Percentiles rank a stretch among this genome's conserved stretches.
phyloP scores from a whole-genome alignment of 2,329 filamentous ascomycete genomes.

The Allantophomopsis cytisporea region DNA sequence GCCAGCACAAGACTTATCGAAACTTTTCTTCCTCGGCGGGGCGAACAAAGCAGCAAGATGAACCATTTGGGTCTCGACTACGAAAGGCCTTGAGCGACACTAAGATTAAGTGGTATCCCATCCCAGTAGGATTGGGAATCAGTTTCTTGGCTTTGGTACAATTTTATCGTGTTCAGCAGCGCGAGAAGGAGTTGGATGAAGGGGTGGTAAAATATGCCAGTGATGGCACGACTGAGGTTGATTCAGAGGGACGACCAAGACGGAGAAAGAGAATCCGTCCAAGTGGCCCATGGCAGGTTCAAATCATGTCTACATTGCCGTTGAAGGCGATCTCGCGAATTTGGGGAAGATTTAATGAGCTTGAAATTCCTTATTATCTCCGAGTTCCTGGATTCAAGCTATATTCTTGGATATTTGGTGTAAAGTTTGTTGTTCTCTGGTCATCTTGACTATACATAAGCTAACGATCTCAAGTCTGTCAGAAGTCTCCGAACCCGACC shows the following conservation, averaged over 20 bases:
- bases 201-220: constrained; percentile 5
- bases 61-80: constrained; percentile 25
- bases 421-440: constrained; percentile 33
- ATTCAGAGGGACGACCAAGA: constrained; percentile 27
- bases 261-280: constrained; percentile 46
- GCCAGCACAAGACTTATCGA: too few relatives aligned
- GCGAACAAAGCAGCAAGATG: constrained; percentile 1
- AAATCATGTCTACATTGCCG: constrained; percentile 62
- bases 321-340: constrained; percentile 58
- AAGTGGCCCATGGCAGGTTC: constrained; percentile 58
- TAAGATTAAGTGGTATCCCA: constrained; percentile 59
- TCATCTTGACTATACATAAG: constrained; percentile 1
- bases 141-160: constrained; percentile 52
- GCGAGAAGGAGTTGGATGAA: constrained; percentile 29
- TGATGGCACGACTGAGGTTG: constrained; percentile 10
- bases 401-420: constrained; percentile 61
- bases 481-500: constrained; percentile 78
- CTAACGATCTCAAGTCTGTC: constrained; percentile 39
- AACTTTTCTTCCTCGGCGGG: too few relatives aligned
- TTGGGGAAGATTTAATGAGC: constrained; percentile 64
- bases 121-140: constrained; percentile 55
- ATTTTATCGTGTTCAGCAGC: constrained; percentile 43
- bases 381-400: constrained; percentile 62
- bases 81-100: constrained; percentile 45
- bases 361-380: constrained; percentile 56